Percentiles rank a stretch among this genome's conserved stretches.
Conservation (phyloP, 306 rosid species). For the Acacia melanoxylon region DNA sequence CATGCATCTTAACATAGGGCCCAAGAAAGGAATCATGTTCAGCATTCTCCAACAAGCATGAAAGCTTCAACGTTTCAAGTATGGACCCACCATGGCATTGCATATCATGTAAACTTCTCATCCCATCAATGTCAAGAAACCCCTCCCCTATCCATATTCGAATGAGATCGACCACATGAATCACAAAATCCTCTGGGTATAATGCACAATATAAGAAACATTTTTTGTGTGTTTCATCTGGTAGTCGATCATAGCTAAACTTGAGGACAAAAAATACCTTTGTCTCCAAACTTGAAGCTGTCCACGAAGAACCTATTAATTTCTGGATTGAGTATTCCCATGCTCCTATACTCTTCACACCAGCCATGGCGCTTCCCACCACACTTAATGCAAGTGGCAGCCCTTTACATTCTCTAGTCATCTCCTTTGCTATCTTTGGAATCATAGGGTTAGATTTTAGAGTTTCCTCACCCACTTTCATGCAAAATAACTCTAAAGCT, state of each 20-base stretch:
- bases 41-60: no score
- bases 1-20: no score
- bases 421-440: background rate
- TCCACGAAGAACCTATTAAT: background rate
- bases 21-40: no score
- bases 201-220: background rate
- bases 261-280: background rate
- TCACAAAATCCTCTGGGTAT: background rate
- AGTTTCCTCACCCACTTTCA: background rate
- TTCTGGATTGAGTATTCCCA: background rate
- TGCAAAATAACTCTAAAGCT: no score
- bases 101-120: background rate
- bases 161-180: background rate
- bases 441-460: no score
- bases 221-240: background rate
- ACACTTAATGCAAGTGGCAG: background rate
- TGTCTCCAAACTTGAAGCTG: background rate
- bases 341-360: background rate
- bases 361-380: background rate
- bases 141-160: background rate
- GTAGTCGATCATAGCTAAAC: background rate
- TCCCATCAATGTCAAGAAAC: background rate
- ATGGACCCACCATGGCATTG: no score
- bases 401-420: background rate
- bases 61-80: no score